These are phyloP conservation scores for Blastocrithidia nonstop DNA, from an alignment of 208 protist species.

Conservation along the genomic window DNA sequence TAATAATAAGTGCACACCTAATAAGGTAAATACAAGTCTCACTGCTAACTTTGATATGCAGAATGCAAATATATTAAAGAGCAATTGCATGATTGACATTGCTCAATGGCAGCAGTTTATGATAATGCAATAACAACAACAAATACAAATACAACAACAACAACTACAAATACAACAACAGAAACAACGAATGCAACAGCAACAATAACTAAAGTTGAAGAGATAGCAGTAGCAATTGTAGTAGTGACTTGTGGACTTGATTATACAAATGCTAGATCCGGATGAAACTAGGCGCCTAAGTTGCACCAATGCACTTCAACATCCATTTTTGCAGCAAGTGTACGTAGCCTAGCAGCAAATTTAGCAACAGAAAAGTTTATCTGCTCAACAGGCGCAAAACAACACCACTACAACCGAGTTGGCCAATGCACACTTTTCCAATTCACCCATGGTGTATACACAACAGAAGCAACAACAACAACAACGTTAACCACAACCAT, in stretches of 20 bases:
- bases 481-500: slow-evolving; percentile 1
- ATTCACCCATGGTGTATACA: background rate
- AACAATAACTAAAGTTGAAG: background rate
- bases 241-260: slow-evolving; percentile 34
- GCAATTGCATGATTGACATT: too few relatives aligned
- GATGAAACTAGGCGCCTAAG: slow-evolving; percentile 36
- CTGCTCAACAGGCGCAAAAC: background rate
- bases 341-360: background rate
- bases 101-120: too few relatives aligned
- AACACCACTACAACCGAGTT: background rate
- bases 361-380: background rate
- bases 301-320: slow-evolving; percentile 47
- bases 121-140: slow-evolving; percentile 2
- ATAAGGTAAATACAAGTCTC: too few relatives aligned
- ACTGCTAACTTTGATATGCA: too few relatives aligned
- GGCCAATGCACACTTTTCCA: background rate
- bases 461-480: background rate
- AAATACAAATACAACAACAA: slow-evolving; percentile 4
- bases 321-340: slow-evolving; percentile 19
- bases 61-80: too few relatives aligned
- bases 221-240: background rate
- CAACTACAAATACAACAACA: background rate
- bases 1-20: too few relatives aligned
- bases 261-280: slow-evolving; percentile 46
- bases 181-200: background rate